phyloP scores from a whole-genome alignment of 2,329 filamentous ascomycete species.

The Penicillium janthinellum region DNA sequence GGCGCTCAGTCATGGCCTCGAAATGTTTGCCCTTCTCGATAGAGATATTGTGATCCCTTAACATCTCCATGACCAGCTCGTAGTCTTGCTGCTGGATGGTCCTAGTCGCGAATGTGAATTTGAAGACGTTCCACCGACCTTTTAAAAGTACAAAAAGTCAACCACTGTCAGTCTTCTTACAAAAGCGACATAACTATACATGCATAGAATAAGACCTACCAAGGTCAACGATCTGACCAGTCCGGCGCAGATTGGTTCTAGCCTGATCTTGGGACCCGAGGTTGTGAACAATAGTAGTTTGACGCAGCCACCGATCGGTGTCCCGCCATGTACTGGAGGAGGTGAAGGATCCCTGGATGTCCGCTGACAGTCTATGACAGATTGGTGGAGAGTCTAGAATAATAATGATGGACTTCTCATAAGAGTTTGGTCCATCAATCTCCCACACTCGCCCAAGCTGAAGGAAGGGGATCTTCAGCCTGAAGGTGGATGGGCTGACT shows the following conservation, averaged over 20 bases:
- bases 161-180: background rate
- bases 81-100: slow-evolving; percentile 37
- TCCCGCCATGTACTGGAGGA: slow-evolving; percentile 55
- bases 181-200: background rate
- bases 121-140: slow-evolving; percentile 66
- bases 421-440: slow-evolving; percentile 21
- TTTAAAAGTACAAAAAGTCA: slow-evolving; percentile 9
- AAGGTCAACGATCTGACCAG: slow-evolving; percentile 56
- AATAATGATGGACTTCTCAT: slow-evolving; percentile 38
- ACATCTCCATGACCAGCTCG: slow-evolving; percentile 47
- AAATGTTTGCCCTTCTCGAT: slow-evolving; percentile 52
- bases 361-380: slow-evolving; percentile 45
- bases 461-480: slow-evolving; percentile 49
- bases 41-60: slow-evolving; percentile 73
- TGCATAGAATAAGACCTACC: background rate
- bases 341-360: slow-evolving; percentile 45
- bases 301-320: slow-evolving; percentile 62
- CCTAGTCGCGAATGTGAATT: slow-evolving; percentile 49
- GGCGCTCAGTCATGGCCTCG: slow-evolving; percentile 24
- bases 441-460: slow-evolving; percentile 46
- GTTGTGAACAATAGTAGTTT: slow-evolving; percentile 62
- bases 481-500: slow-evolving; percentile 29
- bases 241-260: slow-evolving; percentile 52
- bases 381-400: slow-evolving; percentile 48
- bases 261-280: slow-evolving; percentile 37